These are phyloP conservation scores for Mycena albidolilacea DNA, from an alignment of 768 basidiomycete genomes.

Conservation along the genomic window DNA sequence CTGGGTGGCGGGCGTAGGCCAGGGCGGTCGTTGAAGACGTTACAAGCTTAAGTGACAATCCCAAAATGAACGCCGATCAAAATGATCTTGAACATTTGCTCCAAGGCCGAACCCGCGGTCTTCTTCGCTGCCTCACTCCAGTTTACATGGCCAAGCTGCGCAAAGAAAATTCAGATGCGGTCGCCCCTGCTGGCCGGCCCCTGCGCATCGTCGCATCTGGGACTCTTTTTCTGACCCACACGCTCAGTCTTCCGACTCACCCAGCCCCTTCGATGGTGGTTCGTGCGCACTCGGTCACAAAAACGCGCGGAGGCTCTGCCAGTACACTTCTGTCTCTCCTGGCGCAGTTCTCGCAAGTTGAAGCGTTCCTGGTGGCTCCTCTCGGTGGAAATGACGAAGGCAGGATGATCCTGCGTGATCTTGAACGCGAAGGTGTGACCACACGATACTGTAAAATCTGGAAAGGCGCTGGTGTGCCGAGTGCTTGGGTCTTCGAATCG, in stretches of 20 bases:
- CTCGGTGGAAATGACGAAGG: conserved; percentile 83
- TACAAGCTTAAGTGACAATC: background rate
- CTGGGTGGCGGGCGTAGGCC: background rate
- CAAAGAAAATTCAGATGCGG: conserved; percentile 56
- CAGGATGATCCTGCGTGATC: conserved; percentile 69
- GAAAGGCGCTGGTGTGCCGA: conserved; percentile 80
- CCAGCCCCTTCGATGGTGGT: conserved; percentile 70
- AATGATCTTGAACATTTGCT: too few species aligned
- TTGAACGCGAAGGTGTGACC: conserved; percentile 77
- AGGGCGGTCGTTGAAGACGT: conserved; percentile 12
- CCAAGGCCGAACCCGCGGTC: background rate
- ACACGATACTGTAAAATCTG: conserved; percentile 84
- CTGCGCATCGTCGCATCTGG: conserved; percentile 85
- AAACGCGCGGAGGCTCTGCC: conserved; percentile 80
- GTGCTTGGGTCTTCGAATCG: conserved; percentile 86
- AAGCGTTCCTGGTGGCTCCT: conserved; percentile 81
- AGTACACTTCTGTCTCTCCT: conserved; percentile 78
- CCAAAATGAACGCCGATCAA: background rate
- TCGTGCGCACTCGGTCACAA: conserved; percentile 81
- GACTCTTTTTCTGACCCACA: conserved; percentile 85
- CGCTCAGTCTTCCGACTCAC: conserved; percentile 72
- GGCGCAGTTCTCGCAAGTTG: conserved; percentile 77
- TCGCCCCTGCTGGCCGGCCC: conserved; percentile 49
- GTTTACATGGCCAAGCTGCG: conserved; percentile 62
- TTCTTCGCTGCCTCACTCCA: background rate